Evolutionary conservation across 805 yeast genomes (phyloP).

Genomic region (Candida koratica): DNA sequence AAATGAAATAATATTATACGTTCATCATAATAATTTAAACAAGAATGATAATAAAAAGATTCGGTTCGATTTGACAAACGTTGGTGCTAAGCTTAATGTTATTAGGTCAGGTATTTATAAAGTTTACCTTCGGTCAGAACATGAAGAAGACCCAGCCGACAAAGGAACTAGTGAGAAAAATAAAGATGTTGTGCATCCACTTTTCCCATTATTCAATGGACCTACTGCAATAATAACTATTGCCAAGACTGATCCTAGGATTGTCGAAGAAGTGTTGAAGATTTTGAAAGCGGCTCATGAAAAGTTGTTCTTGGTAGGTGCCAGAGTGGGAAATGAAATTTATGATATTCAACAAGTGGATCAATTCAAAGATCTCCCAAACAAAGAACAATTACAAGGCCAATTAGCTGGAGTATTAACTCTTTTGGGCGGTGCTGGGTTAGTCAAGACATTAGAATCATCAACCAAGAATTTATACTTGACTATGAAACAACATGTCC

Average conservation of each 20-base stretch:
- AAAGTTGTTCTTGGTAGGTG: constrained; percentile 79
- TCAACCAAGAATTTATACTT: constrained; percentile 66
- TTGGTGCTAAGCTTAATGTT: constrained; percentile 69
- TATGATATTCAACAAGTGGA: constrained; percentile 51
- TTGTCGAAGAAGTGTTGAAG: constrained; percentile 59
- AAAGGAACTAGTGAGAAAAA: constrained; percentile 45
- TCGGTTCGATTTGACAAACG: constrained; percentile 55
- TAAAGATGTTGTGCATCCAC: constrained; percentile 55
- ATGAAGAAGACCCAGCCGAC: constrained; percentile 71
- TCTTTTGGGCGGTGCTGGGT: constrained; percentile 83
- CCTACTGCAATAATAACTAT: constrained; percentile 81
- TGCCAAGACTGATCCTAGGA: constrained; percentile 64
- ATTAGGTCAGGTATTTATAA: constrained; percentile 67
- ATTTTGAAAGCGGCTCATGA: constrained; percentile 62
- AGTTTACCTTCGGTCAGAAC: constrained; percentile 70
- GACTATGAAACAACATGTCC: constrained; percentile 54
- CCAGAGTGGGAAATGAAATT: constrained; percentile 63
- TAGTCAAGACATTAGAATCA: constrained; percentile 74
- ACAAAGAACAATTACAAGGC: constrained; percentile 65
- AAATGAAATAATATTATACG: constrained; percentile 67
- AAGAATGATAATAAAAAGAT: constrained; percentile 63
- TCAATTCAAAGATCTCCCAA: constrained; percentile 69
- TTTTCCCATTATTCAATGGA: constrained; percentile 67
- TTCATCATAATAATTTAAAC: constrained; percentile 79
- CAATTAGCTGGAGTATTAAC: constrained; percentile 82